Percentiles rank a stretch among this genome's conserved stretches.
Evolutionary conservation across 805 yeast species (phyloP).

Genomic region (Dipodascopsis uninucleata): DNA sequence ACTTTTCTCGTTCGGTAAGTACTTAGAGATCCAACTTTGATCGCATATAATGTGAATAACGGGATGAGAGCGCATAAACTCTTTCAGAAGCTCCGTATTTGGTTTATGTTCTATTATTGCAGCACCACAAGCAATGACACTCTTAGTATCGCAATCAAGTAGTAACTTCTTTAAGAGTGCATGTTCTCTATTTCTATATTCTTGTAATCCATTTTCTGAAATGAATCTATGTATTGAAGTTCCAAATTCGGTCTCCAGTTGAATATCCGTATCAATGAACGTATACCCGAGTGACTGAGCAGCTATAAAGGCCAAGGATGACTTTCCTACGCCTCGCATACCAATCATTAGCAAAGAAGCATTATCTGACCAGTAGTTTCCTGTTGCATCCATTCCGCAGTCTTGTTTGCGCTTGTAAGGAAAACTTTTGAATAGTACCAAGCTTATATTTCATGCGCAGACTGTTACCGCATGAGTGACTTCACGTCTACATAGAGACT

Average conservation of each 20-base stretch:
- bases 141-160: slow-evolving; percentile 44
- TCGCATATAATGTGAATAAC: slow-evolving; percentile 88
- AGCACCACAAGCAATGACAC: slow-evolving; percentile 89
- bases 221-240: slow-evolving; percentile 43
- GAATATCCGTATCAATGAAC: slow-evolving; percentile 70
- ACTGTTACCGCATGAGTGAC: too few species aligned
- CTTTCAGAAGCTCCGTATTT: slow-evolving; percentile 60
- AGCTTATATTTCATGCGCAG: too few species aligned
- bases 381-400: too few species aligned
- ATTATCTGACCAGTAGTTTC: too few species aligned
- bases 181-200: slow-evolving; percentile 67
- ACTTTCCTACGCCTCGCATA: slow-evolving; percentile 97
- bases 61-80: slow-evolving; percentile 62
- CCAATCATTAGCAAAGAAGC: slow-evolving; percentile 51
- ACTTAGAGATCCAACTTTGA: slow-evolving; percentile 69
- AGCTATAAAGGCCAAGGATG: slow-evolving; percentile 77
- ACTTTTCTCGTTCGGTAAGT: slow-evolving; percentile 70
- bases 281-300: slow-evolving; percentile 63
- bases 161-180: slow-evolving; percentile 52
- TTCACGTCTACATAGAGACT: too few species aligned
- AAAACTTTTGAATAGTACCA: too few species aligned
- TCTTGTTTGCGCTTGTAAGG: too few species aligned
- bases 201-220: slow-evolving; percentile 78
- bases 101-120: slow-evolving; percentile 77
- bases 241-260: slow-evolving; percentile 56